These are phyloP conservation scores for Aspergillus puulaauensis DNA, from an alignment of 2,329 filamentous ascomycete species.

Conservation along the genomic window DNA sequence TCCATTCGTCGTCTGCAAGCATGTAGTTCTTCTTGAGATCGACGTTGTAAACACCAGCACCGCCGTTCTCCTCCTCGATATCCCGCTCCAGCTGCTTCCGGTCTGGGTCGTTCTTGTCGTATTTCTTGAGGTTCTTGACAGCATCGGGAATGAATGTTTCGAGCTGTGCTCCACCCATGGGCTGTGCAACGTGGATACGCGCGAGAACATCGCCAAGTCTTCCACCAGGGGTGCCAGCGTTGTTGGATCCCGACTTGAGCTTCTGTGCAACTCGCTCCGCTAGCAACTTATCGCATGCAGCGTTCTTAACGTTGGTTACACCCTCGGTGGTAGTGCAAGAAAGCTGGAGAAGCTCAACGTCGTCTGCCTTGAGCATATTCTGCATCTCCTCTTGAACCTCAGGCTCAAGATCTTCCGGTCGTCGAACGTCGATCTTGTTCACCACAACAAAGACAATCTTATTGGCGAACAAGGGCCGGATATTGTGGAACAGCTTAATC, in stretches of 20 bases:
- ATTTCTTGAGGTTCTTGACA: conserved; percentile 78
- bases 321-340: conserved; percentile 95
- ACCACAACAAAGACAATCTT: conserved; percentile 95
- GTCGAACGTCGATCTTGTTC: conserved; percentile 95
- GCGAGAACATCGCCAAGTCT: conserved; percentile 87
- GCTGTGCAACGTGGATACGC: conserved; percentile 95
- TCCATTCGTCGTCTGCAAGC: conserved; percentile 88
- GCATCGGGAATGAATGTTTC: conserved; percentile 89
- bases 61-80: conserved; percentile 86
- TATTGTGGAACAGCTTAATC: conserved; percentile 92
- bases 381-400: conserved; percentile 77
- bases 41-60: conserved; percentile 93
- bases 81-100: conserved; percentile 77
- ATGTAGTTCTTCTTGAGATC: conserved; percentile 87
- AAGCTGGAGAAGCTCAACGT: conserved; percentile 88
- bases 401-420: conserved; percentile 80
- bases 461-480: conserved; percentile 95
- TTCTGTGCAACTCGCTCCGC: conserved; percentile 94
- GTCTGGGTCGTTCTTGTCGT: conserved; percentile 86
- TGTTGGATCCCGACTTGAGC: conserved; percentile 83
- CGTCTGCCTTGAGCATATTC: conserved; percentile 76
- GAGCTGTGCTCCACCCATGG: conserved; percentile 73
- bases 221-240: conserved; percentile 71
- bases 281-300: conserved; percentile 87
- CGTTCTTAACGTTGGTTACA: conserved; percentile 92